Base-by-base conservation (phyloP, 257 asterid species). In the Nyctanthes arbortristis region DNA sequence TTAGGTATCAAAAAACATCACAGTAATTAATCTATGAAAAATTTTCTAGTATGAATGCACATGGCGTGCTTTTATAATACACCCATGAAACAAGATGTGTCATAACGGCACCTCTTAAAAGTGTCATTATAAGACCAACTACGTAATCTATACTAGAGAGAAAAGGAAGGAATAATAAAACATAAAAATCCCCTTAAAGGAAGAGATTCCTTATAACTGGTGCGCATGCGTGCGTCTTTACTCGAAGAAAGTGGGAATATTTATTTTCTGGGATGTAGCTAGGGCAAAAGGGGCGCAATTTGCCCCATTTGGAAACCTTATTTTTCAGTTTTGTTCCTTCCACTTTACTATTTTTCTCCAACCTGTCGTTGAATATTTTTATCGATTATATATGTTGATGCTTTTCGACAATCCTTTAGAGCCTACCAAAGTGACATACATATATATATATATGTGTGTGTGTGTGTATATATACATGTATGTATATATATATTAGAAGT, bases 281-380 rank as follows among this genome's bases (percentile, higher is more conserved):
- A 57, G 66, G 68, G 74, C 67, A 68, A n/a, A n/a, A 11, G 52
- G 61, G 66, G 34, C 64, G 52, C 54, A 25, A 33, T 25, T 77
- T 72, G 56, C 80, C 79, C 78, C 80, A 66, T 68, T 78, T 59
- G 77, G 86, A 71, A 85, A 82, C 78, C 78, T 70, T 65, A 35
- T 70, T 65, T 65, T 12, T 33, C 25, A n/a, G n/a, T 65, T 72
- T 61, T 28, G 18, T 37, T 40, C 45, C 10, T 20, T 33, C 40
- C 27, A 6, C 40, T 52, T 63, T 66, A 34, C 45, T 75, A 63
- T 73, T 55, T 61, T 69, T 29, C n/a, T 56, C 70, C 22, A 62
- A 25, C 29, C 43, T 66, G 72, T 75, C 66, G 22, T 49, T 4
- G 0, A 2, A 37, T 37, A 12, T 37, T 37, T 40, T 40, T 12